phyloP scores from a whole-genome alignment of 179 eudicot species.

The Silene coronaria region DNA sequence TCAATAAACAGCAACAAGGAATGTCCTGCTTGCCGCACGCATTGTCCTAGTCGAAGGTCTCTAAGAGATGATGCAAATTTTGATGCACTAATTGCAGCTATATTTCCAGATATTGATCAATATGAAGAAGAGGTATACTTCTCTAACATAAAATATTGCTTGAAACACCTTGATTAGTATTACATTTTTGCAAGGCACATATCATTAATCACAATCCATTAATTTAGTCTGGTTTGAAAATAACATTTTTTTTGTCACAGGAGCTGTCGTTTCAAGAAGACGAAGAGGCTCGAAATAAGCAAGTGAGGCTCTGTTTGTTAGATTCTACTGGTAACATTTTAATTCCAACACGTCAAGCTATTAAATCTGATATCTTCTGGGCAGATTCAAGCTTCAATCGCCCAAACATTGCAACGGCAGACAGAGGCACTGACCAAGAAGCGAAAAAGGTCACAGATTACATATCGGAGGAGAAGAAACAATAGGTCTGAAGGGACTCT shows the following conservation, averaged over 20 bases:
- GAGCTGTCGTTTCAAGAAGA: slow-evolving; percentile 84
- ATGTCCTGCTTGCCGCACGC: slow-evolving; percentile 98
- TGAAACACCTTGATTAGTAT: not conserved
- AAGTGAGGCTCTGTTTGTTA: slow-evolving; percentile 41
- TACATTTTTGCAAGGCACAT: not conserved
- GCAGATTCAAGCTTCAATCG: slow-evolving; percentile 81
- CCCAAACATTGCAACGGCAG: slow-evolving; percentile 63
- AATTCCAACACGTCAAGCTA: not conserved
- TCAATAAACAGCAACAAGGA: slow-evolving; percentile 68
- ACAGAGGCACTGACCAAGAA: slow-evolving; percentile 70
- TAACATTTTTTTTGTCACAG: slow-evolving; percentile 31
- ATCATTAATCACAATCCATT: too few relatives aligned
- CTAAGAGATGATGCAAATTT: slow-evolving; percentile 91
- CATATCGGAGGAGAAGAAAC: slow-evolving; percentile 41
- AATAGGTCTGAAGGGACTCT: slow-evolving; percentile 23
- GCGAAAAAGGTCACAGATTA: slow-evolving; percentile 50
- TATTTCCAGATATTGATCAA: slow-evolving; percentile 82
- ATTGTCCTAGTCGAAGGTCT: slow-evolving; percentile 98
- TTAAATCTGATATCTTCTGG: slow-evolving; percentile 12
- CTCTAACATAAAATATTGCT: not conserved
- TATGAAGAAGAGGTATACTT: slow-evolving; percentile 87
- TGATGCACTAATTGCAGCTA: slow-evolving; percentile 64
- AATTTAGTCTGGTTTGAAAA: too few relatives aligned
- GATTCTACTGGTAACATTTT: slow-evolving; percentile 1
- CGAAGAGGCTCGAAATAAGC: slow-evolving; percentile 68